Percentiles rank a stretch among this genome's conserved stretches.
Conservation (phyloP, 2,329 filamentous ascomycete species). For the Grosmannia serpens region DNA sequence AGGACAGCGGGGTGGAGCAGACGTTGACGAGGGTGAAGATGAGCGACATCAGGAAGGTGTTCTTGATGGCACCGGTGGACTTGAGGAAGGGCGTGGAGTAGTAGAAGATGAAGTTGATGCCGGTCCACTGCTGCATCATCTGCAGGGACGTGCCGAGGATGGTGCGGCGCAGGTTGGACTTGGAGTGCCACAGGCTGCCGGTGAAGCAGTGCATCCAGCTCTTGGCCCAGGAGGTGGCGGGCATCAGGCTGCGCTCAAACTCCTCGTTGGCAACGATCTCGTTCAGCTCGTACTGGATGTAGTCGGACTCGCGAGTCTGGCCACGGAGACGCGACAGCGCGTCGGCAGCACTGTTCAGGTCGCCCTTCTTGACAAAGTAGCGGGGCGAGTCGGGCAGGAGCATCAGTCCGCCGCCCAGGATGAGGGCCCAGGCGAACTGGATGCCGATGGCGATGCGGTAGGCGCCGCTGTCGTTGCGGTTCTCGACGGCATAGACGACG, state of each 20-base stretch:
- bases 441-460: slow-evolving; percentile 75
- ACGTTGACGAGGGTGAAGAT: slow-evolving; percentile 86
- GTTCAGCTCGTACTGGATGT: slow-evolving; percentile 65
- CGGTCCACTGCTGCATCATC: slow-evolving; percentile 75
- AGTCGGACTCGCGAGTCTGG: slow-evolving; percentile 60
- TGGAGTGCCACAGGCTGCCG: slow-evolving; percentile 49
- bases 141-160: slow-evolving; percentile 62
- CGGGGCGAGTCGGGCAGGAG: slow-evolving; percentile 77
- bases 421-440: slow-evolving; percentile 70
- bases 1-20: slow-evolving; percentile 72
- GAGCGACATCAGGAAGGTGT: slow-evolving; percentile 74
- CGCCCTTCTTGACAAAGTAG: slow-evolving; percentile 71
- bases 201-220: slow-evolving; percentile 60
- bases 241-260: slow-evolving; percentile 64
- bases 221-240: slow-evolving; percentile 50
- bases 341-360: slow-evolving; percentile 50
- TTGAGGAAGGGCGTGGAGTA: slow-evolving; percentile 78
- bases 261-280: slow-evolving; percentile 86
- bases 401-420: slow-evolving; percentile 61
- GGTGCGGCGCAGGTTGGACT: slow-evolving; percentile 58
- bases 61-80: slow-evolving; percentile 60
- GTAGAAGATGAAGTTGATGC: slow-evolving; percentile 86
- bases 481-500: slow-evolving; percentile 60
- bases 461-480: slow-evolving; percentile 48
- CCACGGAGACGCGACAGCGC: slow-evolving; percentile 60